Evolutionary conservation across 805 yeast genomes (phyloP).

Genomic region (Ogataea ganodermae): DNA sequence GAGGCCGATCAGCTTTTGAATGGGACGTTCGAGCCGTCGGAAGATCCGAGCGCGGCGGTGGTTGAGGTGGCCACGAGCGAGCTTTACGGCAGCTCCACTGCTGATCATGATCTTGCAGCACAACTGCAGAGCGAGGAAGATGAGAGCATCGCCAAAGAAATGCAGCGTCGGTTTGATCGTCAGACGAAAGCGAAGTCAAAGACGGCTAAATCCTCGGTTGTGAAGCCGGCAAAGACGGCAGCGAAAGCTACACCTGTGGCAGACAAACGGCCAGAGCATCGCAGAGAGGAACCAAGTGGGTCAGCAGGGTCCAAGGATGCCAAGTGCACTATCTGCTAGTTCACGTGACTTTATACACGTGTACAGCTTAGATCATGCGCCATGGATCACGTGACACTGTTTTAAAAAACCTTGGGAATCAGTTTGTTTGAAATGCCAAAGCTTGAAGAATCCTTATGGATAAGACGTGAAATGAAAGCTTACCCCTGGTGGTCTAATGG

Average conservation of each 20-base stretch:
- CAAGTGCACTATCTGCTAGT: not conserved
- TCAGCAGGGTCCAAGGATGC: too few relatives aligned
- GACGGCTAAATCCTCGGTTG: not conserved
- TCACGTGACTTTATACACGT: too few relatives aligned
- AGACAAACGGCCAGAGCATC: too few relatives aligned
- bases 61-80: constrained; percentile 6
- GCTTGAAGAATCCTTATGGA: too few relatives aligned
- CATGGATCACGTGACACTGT: too few relatives aligned
- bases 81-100: constrained; percentile 2
- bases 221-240: not conserved
- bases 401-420: too few relatives aligned
- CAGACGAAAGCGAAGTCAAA: constrained; percentile 1
- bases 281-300: too few relatives aligned
- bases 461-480: too few relatives aligned
- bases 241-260: not conserved
- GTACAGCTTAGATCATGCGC: too few relatives aligned
- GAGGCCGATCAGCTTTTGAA: constrained; percentile 66
- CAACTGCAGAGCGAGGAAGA: constrained; percentile 38
- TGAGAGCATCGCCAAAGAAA: constrained; percentile 28
- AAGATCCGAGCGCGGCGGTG: not conserved
- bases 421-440: too few relatives aligned
- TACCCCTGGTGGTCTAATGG: too few relatives aligned
- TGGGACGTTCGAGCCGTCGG: constrained; percentile 55
- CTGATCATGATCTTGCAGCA: constrained; percentile 31
- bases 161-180: constrained; percentile 28